A percentile compares a stretch with the other conserved stretches of the same genome.
These are phyloP conservation scores for Leccinum fallax DNA, from an alignment of 1,284 basidiomycete species.

Conservation along the genomic window DNA sequence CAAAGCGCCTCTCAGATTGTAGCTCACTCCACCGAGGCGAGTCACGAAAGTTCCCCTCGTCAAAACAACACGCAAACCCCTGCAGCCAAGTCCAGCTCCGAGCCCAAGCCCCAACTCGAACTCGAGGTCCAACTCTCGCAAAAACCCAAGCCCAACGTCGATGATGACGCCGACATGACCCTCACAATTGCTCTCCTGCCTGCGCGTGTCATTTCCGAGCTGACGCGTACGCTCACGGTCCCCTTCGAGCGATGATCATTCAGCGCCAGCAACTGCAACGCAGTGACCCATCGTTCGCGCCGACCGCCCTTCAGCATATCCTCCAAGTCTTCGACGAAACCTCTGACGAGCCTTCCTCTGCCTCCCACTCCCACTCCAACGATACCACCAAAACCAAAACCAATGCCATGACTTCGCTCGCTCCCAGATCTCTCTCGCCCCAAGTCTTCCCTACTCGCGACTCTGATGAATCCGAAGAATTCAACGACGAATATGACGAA, in stretches of 20 bases:
- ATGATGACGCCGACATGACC: not conserved
- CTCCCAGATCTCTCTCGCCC: not conserved
- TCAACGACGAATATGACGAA: no score
- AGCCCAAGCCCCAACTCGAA: no score
- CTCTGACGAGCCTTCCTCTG: not conserved
- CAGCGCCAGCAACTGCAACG: not conserved
- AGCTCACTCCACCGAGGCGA: no score
- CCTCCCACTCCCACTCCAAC: not conserved
- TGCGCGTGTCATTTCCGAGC: slow-evolving; percentile 50
- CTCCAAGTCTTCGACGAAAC: not conserved
- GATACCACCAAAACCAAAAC: not conserved
- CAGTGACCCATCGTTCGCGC: slow-evolving; percentile 37
- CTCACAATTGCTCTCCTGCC: slow-evolving; percentile 47
- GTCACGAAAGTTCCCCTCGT: no score
- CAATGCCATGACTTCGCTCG: no score
- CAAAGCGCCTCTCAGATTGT: no score
- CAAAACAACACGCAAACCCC: no score
- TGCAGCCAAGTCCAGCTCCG: no score
- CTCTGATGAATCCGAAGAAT: slow-evolving; percentile 24
- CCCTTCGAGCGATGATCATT: not conserved
- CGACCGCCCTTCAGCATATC: no score
- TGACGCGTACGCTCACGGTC: not conserved
- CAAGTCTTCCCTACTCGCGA: not conserved
- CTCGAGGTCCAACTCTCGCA: no score
- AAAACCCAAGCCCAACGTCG: not conserved